Evolutionary conservation across 2,329 filamentous ascomycete species (phyloP).

Genomic region (Helotiales sp.): DNA sequence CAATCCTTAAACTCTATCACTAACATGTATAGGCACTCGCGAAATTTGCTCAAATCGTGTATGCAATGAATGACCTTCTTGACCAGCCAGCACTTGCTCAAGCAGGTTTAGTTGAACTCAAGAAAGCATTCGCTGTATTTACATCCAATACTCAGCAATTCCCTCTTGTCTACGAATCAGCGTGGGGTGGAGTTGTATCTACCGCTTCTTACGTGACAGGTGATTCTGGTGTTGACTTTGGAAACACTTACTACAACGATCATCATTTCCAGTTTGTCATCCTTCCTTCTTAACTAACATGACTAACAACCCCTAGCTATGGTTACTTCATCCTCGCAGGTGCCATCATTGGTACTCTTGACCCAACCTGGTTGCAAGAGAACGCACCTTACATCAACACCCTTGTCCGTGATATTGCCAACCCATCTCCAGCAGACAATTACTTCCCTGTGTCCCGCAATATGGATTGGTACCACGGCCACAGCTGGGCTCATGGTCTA

Average conservation of each 20-base stretch:
- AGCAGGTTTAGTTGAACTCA: constrained; percentile 60
- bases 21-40: constrained; percentile 57
- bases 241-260: constrained; percentile 83
- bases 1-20: constrained; percentile 31
- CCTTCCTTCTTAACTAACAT: not conserved
- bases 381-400: constrained; percentile 82
- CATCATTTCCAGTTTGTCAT: constrained; percentile 60
- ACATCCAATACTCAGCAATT: constrained; percentile 66
- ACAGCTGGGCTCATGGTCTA: constrained; percentile 87
- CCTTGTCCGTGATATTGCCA: constrained; percentile 80
- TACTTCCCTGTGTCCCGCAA: constrained; percentile 79
- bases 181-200: constrained; percentile 81
- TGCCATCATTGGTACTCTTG: constrained; percentile 77
- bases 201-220: constrained; percentile 70
- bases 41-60: constrained; percentile 72
- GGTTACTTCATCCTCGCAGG: constrained; percentile 89
- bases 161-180: constrained; percentile 63
- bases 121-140: constrained; percentile 66
- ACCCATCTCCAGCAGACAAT: constrained; percentile 68
- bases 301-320: constrained; percentile 43
- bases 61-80: constrained; percentile 64
- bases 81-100: constrained; percentile 57
- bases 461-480: constrained; percentile 94
- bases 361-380: constrained; percentile 68
- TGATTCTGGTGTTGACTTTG: constrained; percentile 76